These are phyloP conservation scores for Pythium guiyangense DNA, from an alignment of 352 stramenopile species.

Conservation along the genomic window DNA sequence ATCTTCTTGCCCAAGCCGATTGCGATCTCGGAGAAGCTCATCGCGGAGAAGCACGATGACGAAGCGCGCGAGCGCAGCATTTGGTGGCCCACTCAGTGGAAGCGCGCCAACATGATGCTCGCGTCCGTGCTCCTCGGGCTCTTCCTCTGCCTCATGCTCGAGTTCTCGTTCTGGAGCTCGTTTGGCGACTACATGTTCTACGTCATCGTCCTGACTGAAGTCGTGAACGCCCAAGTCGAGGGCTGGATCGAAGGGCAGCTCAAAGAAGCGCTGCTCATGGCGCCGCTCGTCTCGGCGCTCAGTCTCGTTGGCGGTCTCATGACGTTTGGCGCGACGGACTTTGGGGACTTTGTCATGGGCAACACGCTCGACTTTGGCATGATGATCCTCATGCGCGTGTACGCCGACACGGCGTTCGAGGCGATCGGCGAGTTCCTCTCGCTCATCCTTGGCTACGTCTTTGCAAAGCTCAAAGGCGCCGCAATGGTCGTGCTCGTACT, in stretches of 20 bases:
- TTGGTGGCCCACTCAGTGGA: constrained; percentile 93
- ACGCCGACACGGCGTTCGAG: constrained; percentile 83
- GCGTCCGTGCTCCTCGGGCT: constrained; percentile 90
- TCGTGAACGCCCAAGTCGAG: constrained; percentile 87
- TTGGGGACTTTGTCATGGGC: constrained; percentile 95
- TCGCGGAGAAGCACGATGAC: constrained; percentile 77
- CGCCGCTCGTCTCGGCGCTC: constrained; percentile 87
- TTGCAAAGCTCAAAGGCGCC: constrained; percentile 33
- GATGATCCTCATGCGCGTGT: constrained; percentile 92
- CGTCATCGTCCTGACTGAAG: constrained; percentile 91
- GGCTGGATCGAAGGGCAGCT: constrained; percentile 88
- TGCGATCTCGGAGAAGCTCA: constrained; percentile 86
- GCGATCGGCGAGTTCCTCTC: constrained; percentile 64
- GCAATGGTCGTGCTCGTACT: constrained; percentile 28
- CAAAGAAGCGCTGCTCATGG: constrained; percentile 89
- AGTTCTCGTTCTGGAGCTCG: constrained; percentile 95
- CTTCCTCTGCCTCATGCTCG: constrained; percentile 92
- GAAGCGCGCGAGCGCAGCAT: constrained; percentile 63
- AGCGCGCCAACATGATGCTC: constrained; percentile 94
- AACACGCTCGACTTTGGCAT: constrained; percentile 95
- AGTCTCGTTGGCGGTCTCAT: constrained; percentile 91
- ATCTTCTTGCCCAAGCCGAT: constrained; percentile 93
- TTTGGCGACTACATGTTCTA: constrained; percentile 97
- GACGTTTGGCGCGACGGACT: constrained; percentile 94
- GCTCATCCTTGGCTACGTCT: constrained; percentile 29